Base-by-base conservation (phyloP, 306 rosid genomes). In the Abrus pulchellus region DNA sequence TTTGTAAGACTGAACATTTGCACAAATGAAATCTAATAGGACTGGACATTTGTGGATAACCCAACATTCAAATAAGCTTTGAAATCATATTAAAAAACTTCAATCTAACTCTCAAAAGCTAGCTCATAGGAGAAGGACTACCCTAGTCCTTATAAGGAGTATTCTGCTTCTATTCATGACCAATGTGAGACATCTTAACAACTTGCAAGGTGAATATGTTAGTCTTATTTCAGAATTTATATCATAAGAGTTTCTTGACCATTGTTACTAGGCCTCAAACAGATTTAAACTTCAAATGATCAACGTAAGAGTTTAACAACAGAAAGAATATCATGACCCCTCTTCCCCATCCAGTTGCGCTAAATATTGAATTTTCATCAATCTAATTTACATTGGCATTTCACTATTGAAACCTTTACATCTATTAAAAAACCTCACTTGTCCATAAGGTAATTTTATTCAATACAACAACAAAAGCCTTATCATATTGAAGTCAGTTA, bases 391-490 rank as follows among this genome's bases (percentile, higher is more conserved):
- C 54, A 36, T 34, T 36, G 30, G 9, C 63, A 68, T 68, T 50
- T 57, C 57, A 20, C 20, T 50, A 49, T 38, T 33, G 32, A 75
- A 82, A 68, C 54, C 45, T 45, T 12, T 5, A 38, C 40, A 38
- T 9, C 2, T 8, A 59, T 38, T 20, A 20, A 20, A 47, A 68
- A 82, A 45, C 7, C 56, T 13, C 20, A 65, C 66, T 45, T 54
- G 52, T 74, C 11, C 48, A 82, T 64, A 75, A n/a, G 55, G 44
- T 36, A 34, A 54, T 33, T 63, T 72, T 70, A 40, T 52, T 62
- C 11, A 75, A 50, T 48, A 63, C 36, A 20, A 20, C 20, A 20
- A 20, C 20, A 20, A 20, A 20, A 20, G 20, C 20, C 20, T 20
- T 20, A 20, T 20, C 20, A 20, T 20, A 20, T 20, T 20, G 20